A percentile compares a stretch with the other conserved stretches of the same genome.
phyloP scores from a whole-genome alignment of 257 asterid genomes.

The Coffea canephora region DNA sequence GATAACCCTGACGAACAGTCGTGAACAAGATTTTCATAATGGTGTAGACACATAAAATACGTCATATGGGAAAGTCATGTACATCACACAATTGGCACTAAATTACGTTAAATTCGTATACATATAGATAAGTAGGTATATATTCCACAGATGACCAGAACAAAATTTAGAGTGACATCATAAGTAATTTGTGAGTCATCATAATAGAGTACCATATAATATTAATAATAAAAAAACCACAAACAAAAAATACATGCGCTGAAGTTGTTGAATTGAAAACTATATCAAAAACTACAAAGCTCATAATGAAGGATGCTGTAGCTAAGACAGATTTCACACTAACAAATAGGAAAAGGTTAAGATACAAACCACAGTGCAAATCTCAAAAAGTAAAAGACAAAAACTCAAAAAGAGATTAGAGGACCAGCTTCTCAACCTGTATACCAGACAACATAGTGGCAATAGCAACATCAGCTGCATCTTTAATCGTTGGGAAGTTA shows the following conservation, averaged over 20 bases:
- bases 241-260: background rate
- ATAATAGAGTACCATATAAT: background rate
- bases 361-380: background rate
- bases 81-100: background rate
- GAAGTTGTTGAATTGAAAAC: background rate
- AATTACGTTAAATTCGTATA: background rate
- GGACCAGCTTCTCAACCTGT: constrained; percentile 53
- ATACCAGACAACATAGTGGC: constrained; percentile 88
- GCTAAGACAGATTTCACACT: background rate
- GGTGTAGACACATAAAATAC: background rate
- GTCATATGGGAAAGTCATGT: background rate
- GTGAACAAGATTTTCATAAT: background rate
- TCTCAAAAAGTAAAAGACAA: background rate
- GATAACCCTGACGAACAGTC: background rate
- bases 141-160: background rate
- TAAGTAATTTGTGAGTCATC: background rate
- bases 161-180: background rate
- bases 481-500: constrained; percentile 89
- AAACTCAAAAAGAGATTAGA: background rate
- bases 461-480: constrained; percentile 98
- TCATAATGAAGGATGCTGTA: constrained; percentile 1
- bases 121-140: no score
- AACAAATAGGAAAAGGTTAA: background rate
- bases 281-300: background rate
- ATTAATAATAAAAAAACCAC: background rate